Evolutionary conservation across 305 asterid species (phyloP), one percentile per base, ranked within the genome.

Genomic region (Fraxinus paxiana): DNA sequence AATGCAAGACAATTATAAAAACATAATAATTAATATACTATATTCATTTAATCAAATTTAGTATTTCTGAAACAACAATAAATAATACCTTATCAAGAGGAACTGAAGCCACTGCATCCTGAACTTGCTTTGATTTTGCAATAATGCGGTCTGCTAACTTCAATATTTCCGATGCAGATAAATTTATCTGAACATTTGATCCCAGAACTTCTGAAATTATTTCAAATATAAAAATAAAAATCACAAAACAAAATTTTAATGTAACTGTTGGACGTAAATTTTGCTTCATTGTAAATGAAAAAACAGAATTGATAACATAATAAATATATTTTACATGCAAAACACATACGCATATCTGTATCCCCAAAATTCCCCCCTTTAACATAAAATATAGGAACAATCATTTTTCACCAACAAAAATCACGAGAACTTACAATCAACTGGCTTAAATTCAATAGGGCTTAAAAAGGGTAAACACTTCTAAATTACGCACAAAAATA

Each of bases 81-180:
- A 72, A 69, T 2, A 78, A 26, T 87, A 96, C 99, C 97, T 92
- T 94, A 81, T 92, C 94, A 10, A 92, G 94, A 17, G 97, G 93
- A 85, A 92, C 89, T 12, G 94, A 87, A 86, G 99, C 97, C 77
- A 96, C 97, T 73, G 92, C 90, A 85, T 96, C 97, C 78, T 92
- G 87, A 87, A 96, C 91, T 83, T 85, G 87, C 88, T 92, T 91
- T 1, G 97, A 96, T 79, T 88, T 86, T 78, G 91, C 92, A 76
- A 94, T 83, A 83, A 92, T 91, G 41, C 83, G 87, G 74, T 96
- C 97, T 1, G 98, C 93, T 81, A 96, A 82, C 82, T 81, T 92
- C 89, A 88, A 75, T 82, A 96, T 92, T 82, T 92, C 98, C 12
- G 95, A 81, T 26, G 92, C 95, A 30, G 97, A 90, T 81, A 92